Evolutionary conservation across 1,284 basidiomycete species (phyloP).

Genomic region (Fistulinella staudtii): DNA sequence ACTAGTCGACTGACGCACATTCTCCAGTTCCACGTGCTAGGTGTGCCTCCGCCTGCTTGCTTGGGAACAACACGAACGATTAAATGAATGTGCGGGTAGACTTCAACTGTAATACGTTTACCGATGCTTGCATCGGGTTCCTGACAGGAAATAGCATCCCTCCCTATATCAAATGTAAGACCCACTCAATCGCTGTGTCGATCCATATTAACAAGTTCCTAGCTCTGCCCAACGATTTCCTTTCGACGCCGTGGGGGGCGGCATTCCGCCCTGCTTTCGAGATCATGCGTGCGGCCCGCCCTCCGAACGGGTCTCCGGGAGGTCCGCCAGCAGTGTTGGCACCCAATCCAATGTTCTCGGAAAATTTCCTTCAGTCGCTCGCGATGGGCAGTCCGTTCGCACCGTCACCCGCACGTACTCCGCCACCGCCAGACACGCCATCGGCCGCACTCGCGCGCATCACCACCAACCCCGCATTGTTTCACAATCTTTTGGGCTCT

Average conservation of each 20-base stretch:
- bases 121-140: conserved; percentile 82
- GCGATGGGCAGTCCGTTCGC: conserved; percentile 38
- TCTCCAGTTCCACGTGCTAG: conserved; percentile 83
- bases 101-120: conserved; percentile 90
- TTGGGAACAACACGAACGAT: neutral
- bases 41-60: conserved; percentile 33
- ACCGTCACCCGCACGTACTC: conserved; percentile 17
- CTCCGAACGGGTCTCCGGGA: conserved; percentile 38
- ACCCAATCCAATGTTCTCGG: conserved; percentile 51
- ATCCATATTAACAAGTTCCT: no score
- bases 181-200: no score
- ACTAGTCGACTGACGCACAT: conserved; percentile 1
- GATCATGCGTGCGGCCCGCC: conserved; percentile 69
- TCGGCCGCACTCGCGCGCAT: conserved; percentile 62
- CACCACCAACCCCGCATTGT: conserved; percentile 52
- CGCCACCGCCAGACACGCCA: conserved; percentile 40
- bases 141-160: conserved; percentile 79
- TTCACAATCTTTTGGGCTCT: conserved; percentile 45
- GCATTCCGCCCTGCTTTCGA: conserved; percentile 86
- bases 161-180: conserved; percentile 66
- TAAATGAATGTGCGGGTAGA: conserved; percentile 53
- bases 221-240: conserved; percentile 87
- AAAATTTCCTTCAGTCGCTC: conserved; percentile 56
- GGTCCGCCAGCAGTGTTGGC: conserved; percentile 30
- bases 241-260: conserved; percentile 88